A percentile compares a stretch with the other conserved stretches of the same genome.
Conservation (phyloP, 345 rosid genomes). For the Euphorbia tirucalli region DNA sequence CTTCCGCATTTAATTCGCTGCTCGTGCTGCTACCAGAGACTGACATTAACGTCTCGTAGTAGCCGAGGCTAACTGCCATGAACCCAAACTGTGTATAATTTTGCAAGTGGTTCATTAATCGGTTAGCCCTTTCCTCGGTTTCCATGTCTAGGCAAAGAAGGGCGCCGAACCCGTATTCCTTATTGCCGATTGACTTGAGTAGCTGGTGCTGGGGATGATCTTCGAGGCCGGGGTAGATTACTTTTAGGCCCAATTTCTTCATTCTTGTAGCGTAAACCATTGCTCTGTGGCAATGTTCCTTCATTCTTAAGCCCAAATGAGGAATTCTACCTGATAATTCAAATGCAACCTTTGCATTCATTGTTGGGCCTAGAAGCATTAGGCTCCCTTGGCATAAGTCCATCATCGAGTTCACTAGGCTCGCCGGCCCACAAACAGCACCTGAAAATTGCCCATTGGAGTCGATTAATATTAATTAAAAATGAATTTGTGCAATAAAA, state of each 20-base stretch:
- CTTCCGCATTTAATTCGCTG: slow-evolving; percentile 68
- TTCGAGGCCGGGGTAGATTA: slow-evolving; percentile 81
- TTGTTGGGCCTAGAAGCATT: slow-evolving; percentile 93
- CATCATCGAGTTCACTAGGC: slow-evolving; percentile 89
- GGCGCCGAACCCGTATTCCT: slow-evolving; percentile 83
- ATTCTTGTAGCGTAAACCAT: slow-evolving; percentile 59
- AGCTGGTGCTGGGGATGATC: slow-evolving; percentile 77
- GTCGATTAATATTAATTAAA: too few relatives aligned
- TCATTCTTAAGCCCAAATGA: slow-evolving; percentile 79
- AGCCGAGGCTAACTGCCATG: slow-evolving; percentile 98
- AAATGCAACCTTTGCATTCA: slow-evolving; percentile 93
- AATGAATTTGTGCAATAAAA: too few relatives aligned
- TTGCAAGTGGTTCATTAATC: slow-evolving; percentile 73
- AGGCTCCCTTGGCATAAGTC: slow-evolving; percentile 83
- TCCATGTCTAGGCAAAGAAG: slow-evolving; percentile 76
- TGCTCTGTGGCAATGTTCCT: slow-evolving; percentile 79
- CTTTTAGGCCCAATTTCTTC: slow-evolving; percentile 69
- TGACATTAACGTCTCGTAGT: slow-evolving; percentile 87
- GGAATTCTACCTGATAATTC: slow-evolving; percentile 87
- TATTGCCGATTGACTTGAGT: slow-evolving; percentile 54
- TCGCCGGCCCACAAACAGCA: slow-evolving; percentile 83
- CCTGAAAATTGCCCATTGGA: slow-evolving; percentile 39
- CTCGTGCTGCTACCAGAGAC: slow-evolving; percentile 96
- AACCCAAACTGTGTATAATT: slow-evolving; percentile 79
- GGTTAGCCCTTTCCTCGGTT: slow-evolving; percentile 78